Percentiles rank a stretch among this genome's conserved stretches.
These are phyloP conservation scores for Aegilops sharonensis DNA, from an alignment of 176 grass and related monocot species.

Conservation along the genomic window DNA sequence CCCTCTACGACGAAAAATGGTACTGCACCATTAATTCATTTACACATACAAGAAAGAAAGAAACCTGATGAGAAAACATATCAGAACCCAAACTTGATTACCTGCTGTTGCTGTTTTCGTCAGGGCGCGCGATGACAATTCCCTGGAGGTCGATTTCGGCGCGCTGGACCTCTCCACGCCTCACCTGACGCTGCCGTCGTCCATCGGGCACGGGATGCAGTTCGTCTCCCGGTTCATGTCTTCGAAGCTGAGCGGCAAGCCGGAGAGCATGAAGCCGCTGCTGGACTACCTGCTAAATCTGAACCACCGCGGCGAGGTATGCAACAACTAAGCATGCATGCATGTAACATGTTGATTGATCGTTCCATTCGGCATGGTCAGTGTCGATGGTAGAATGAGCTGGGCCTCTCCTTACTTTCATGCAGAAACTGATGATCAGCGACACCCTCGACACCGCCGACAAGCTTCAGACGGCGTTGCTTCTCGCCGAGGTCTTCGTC, in stretches of 20 bases:
- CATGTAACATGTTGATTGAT: neutral
- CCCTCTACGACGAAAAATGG: slow-evolving; percentile 57
- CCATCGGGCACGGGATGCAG: slow-evolving; percentile 78
- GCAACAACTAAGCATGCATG: neutral
- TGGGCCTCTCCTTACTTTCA: neutral
- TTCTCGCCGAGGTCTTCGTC: slow-evolving; percentile 71
- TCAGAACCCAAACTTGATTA: neutral
- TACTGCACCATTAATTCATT: neutral
- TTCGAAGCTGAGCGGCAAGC: slow-evolving; percentile 47
- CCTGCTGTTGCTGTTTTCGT: neutral
- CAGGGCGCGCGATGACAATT: slow-evolving; percentile 81
- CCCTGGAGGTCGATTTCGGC: slow-evolving; percentile 88
- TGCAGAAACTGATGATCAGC: slow-evolving; percentile 95
- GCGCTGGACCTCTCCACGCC: slow-evolving; percentile 66
- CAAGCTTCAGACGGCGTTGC: slow-evolving; percentile 90
- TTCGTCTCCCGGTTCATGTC: slow-evolving; percentile 77
- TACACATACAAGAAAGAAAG: neutral
- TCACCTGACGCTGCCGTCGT: slow-evolving; percentile 68
- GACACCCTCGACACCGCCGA: slow-evolving; percentile 56
- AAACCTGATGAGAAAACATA: neutral
- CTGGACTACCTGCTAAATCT: slow-evolving; percentile 70
- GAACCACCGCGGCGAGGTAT: slow-evolving; percentile 70
- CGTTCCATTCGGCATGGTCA: neutral
- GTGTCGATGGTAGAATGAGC: neutral
- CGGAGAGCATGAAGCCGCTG: slow-evolving; percentile 75